Evolutionary conservation across 2,329 filamentous ascomycete species (phyloP), one percentile per base, ranked within the genome.

Genomic region (Tympanopsis confertula): DNA sequence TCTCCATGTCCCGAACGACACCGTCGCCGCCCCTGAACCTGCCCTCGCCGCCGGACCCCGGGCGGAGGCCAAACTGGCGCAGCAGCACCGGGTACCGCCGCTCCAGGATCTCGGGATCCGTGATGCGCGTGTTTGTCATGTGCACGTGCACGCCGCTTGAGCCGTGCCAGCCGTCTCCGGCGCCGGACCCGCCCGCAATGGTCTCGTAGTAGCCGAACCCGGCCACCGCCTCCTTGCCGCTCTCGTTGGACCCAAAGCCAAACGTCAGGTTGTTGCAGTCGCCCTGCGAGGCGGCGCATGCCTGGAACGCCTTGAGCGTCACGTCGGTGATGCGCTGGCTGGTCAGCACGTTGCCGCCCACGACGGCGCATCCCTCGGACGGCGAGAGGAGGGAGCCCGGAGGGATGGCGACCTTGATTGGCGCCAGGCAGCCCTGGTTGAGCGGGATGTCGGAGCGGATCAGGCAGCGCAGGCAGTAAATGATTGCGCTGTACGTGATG

Each of bases 401-500:
- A 2, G 59, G 59, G 1, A 58, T 47, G n/a, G 41, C 39, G 19
- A 62, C 50, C 14, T 53, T 44, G 13, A 59, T 51, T 0, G 59
- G 57, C 1, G 46, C 38, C 4, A 62, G 47, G 35, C 57, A 61
- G 17, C 59, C 59, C 41, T 62, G 49, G 42, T 62, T 62, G 1
- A 62, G 49, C 1, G 59, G 59, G 3, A 62, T 60, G 18, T 61
- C 57, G 0, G 44, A 18, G n/a, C 48, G 43, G 14, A 61, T 45
- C 2, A 62, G 46, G 19, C 54, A 56, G 2, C 59, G 51, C 12
- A 62, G 46, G n/a, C 45, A 50, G 39, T 61, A 63, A 38, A 62
- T 58, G 29, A 61, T 55, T 19, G 59, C 57, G 0, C 55, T 58
- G 38, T 59, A 51, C 4, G 50, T 50, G 37, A 62, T 60, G 12